Evolutionary conservation across 805 yeast genomes (phyloP), one percentile per base, ranked within the genome.

Genomic region (Lipomyces mesembrius): DNA sequence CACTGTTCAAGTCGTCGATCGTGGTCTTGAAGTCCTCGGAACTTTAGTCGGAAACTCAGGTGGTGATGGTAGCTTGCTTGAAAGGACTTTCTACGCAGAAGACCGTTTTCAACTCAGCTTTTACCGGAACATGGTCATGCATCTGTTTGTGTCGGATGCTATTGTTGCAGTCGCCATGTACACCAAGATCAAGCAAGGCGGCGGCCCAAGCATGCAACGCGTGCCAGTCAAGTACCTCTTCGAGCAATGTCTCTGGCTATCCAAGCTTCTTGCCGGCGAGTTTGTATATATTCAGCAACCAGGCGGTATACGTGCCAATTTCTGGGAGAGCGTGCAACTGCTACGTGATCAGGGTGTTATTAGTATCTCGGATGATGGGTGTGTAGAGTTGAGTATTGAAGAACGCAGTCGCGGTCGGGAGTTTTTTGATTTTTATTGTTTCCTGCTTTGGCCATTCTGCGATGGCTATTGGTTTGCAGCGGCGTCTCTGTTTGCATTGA

Each of bases 81-180:
- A 80, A 66, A 72, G 79, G 27, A 79, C 79, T 27, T 80, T 76
- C 72, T 71, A 62, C 57, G 78, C 87, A 37, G 80, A 79, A 61
- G 86, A 84, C 69, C 77, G 85, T 11, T 83, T 86, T 76, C 88
- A 84, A 75, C 79, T 86, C 53, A 79, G 85, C 55, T 86, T 84
- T 73, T 86, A 85, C 76, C 84, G 88, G 69, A 86, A 86, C 75
- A 83, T 84, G 74, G 77, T 83, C 9, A 83, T 85, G 54, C 88
- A 85, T 74, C 74, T 85, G 74, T 81, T 86, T 66, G 83, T 85
- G 43, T 80, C 83, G 49, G 84, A 83, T 66, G 81, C 87, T 35
- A 79, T 86, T 63, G 81, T 81, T 3, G 78, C 84, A 34, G 79
- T 83, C 12, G 78, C 80, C 9, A 71, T 80, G 63, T 78, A 78